These are phyloP conservation scores for Sonneratia caseolaris DNA, from an alignment of 345 rosid genomes.

Conservation along the genomic window DNA sequence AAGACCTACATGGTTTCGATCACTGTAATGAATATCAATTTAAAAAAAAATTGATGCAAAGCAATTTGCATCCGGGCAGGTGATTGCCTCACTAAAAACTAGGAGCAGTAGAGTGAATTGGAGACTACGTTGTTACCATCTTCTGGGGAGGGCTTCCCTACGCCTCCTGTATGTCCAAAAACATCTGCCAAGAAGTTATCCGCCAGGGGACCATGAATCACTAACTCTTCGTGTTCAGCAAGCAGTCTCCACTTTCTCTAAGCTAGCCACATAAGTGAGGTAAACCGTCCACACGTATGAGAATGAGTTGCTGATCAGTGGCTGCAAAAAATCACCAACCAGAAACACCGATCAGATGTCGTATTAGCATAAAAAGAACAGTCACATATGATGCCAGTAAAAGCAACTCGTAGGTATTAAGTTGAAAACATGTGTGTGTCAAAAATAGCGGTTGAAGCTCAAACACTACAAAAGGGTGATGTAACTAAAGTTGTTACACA, in stretches of 20 bases:
- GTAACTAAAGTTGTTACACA: not conserved
- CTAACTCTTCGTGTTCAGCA: not conserved
- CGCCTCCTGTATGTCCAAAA: not conserved
- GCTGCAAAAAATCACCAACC: constrained; percentile 31
- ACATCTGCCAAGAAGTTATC: not conserved
- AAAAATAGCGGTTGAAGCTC: not conserved
- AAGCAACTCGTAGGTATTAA: not conserved
- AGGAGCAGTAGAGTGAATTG: not conserved
- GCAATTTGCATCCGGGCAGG: not conserved
- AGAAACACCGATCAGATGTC: not conserved
- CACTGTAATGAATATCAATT: not conserved
- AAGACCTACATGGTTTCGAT: not conserved
- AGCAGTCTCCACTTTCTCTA: constrained; percentile 32
- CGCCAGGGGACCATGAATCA: not conserved
- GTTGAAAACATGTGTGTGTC: not conserved
- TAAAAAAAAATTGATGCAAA: not conserved
- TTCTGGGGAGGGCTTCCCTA: not conserved
- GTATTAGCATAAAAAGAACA: no score
- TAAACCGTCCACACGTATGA: constrained; percentile 86
- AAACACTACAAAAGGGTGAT: not conserved
- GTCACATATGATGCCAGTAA: no score
- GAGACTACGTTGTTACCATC: not conserved
- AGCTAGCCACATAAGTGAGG: constrained; percentile 76
- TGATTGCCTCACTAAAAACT: not conserved
- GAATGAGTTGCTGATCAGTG: constrained; percentile 85